These are phyloP conservation scores for Saraca asoca DNA, from an alignment of 331 rosid species.

Conservation along the genomic window DNA sequence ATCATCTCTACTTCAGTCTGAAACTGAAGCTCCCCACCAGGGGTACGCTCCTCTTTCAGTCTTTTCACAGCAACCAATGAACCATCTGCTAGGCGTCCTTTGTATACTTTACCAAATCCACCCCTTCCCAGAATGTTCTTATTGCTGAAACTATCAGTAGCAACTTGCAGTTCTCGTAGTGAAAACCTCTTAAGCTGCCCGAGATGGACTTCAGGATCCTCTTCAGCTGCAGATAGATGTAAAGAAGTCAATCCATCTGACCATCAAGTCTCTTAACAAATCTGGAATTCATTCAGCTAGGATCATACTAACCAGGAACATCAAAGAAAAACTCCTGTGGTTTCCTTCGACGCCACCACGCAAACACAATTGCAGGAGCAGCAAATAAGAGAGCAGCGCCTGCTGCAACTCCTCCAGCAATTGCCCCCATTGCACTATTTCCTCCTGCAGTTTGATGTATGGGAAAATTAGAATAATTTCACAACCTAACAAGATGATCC, in stretches of 20 bases:
- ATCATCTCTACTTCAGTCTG: slow-evolving; percentile 99
- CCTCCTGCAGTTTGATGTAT: slow-evolving; percentile 60
- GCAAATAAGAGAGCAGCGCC: slow-evolving; percentile 98
- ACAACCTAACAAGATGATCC: slow-evolving; percentile 6
- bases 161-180: slow-evolving; percentile 91
- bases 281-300: slow-evolving; percentile 11
- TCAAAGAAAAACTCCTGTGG: slow-evolving; percentile 97
- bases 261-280: slow-evolving; percentile 11
- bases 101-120: slow-evolving; percentile 97
- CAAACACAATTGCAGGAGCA: slow-evolving; percentile 98
- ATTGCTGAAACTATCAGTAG: slow-evolving; percentile 93
- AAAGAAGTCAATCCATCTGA: slow-evolving; percentile 30
- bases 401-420: slow-evolving; percentile 99
- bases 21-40: slow-evolving; percentile 99
- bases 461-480: slow-evolving; percentile 27
- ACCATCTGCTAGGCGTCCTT: slow-evolving; percentile 97
- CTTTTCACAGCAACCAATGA: slow-evolving; percentile 94
- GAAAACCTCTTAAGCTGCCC: slow-evolving; percentile 99
- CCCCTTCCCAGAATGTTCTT: slow-evolving; percentile 97
- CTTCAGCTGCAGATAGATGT: slow-evolving; percentile 71
- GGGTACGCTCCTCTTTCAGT: slow-evolving; percentile 96
- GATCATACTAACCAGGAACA: slow-evolving; percentile 82
- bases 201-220: slow-evolving; percentile 98
- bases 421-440: slow-evolving; percentile 89
- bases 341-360: slow-evolving; percentile 99